Base-by-base conservation (phyloP, 2,329 filamentous ascomycete species). In the Neoascochyta sp. region DNA sequence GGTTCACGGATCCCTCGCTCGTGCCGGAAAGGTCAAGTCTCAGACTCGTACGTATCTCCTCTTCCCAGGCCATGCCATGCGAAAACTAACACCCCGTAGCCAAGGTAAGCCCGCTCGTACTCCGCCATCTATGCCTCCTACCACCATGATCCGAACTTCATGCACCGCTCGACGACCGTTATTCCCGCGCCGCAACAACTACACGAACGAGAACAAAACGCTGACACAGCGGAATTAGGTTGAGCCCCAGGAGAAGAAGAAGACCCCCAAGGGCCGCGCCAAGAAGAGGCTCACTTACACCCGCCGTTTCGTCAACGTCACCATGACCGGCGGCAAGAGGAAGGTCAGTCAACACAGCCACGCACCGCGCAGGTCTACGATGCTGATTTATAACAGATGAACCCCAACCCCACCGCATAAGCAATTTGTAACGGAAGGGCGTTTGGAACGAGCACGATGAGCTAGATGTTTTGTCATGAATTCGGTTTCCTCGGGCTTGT, bases 271-370 rank as follows among this genome's bases (percentile, higher is more conserved):
- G 82, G 90, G 90, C 66, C 88, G 90, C 66, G 90, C 90, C 59
- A 87, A 92, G 76, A 96, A 96, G 88, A 81, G 90, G 65, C 81
- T 93, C 69, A 81, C 80, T 70, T 95, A 95, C 81, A 95, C 87
- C 60, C 85, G 90, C 69, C 88, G 90, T 64, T 96, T 96, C 77
- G 89, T 96, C 59, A 95, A 96, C 75, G 88, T 96, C 67, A 92
- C 86, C 64, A 79, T 95, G 73, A 93, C 89, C 53, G 89, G 88
- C 71, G 90, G 90, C 75, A 96, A 96, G 89, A 80, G 90, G 73
- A 95, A 95, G 87, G 87, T 92, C 70, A 65, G 74, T 51, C 27
- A 52, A 58, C 10, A 15, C 5, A 14, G 7, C 12, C 9, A 9
- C n/a, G 6, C 7, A 23, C 8, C n/a, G 11, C n/a, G 10, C 30